Percentiles rank a stretch among this genome's conserved stretches.
Conservation (phyloP, 768 basidiomycete species). For the Sporobolomyces roseus region DNA sequence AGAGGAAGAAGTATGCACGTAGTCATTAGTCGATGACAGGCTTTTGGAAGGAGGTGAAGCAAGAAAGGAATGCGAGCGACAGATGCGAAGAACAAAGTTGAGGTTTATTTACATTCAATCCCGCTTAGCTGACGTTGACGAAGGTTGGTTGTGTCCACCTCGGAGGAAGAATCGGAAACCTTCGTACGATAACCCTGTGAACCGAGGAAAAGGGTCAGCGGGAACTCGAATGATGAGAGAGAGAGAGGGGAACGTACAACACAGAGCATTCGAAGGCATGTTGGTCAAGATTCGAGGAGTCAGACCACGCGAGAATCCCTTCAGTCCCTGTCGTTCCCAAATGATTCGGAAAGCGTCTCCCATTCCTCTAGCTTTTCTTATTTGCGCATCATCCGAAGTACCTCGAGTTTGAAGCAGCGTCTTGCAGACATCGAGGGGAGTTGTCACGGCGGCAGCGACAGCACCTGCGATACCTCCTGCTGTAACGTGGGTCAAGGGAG, state of each 20-base stretch:
- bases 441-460: slow-evolving; percentile 90
- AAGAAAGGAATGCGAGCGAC: no score
- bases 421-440: slow-evolving; percentile 95
- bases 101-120: slow-evolving; percentile 5
- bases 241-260: slow-evolving; percentile 58
- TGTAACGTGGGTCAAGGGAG: slow-evolving; percentile 84
- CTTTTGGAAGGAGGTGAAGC: not conserved
- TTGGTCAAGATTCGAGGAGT: slow-evolving; percentile 87
- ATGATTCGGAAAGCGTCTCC: slow-evolving; percentile 82
- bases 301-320: slow-evolving; percentile 80
- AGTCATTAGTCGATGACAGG: no score
- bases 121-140: slow-evolving; percentile 5
- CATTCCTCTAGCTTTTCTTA: slow-evolving; percentile 79
- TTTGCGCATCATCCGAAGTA: slow-evolving; percentile 75
- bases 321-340: slow-evolving; percentile 75
- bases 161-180: slow-evolving; percentile 41
- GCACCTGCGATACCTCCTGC: slow-evolving; percentile 90
- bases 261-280: slow-evolving; percentile 94
- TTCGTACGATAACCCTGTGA: slow-evolving; percentile 39
- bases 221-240: not conserved
- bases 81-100: not conserved
- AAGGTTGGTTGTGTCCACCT: slow-evolving; percentile 24
- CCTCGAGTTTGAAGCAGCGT: slow-evolving; percentile 94
- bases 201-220: not conserved
- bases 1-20: not conserved